A percentile compares a stretch with the other conserved stretches of the same genome.
These are phyloP conservation scores for Penicillium thymicola DNA, from an alignment of 2,329 filamentous ascomycete genomes.

Conservation along the genomic window DNA sequence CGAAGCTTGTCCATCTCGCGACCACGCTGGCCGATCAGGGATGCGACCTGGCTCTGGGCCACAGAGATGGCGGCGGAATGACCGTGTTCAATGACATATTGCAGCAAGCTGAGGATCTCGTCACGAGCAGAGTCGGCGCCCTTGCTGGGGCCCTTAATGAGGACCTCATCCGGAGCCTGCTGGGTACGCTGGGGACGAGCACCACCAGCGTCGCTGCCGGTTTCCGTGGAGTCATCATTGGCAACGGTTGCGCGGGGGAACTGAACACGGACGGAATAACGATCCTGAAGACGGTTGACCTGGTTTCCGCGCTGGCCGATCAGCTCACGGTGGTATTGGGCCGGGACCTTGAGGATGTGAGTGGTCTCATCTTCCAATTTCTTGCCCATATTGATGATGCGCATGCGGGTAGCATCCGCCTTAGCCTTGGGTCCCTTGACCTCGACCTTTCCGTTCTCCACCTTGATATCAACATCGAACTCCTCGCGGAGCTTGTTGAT, in stretches of 20 bases:
- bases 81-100: conserved; percentile 87
- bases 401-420: conserved; percentile 77
- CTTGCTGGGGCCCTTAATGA: conserved; percentile 85
- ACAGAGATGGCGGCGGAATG: conserved; percentile 76
- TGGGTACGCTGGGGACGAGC: conserved; percentile 61
- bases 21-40: conserved; percentile 85
- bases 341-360: conserved; percentile 81
- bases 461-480: conserved; percentile 75
- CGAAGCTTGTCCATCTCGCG: conserved; percentile 88
- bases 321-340: conserved; percentile 89
- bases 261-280: conserved; percentile 92
- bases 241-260: conserved; percentile 66
- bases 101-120: conserved; percentile 81
- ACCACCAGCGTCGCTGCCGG: conserved; percentile 62
- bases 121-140: conserved; percentile 89
- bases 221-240: conserved; percentile 64
- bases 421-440: conserved; percentile 95
- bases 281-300: conserved; percentile 86
- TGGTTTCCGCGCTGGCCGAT: conserved; percentile 85
- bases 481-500: conserved; percentile 67
- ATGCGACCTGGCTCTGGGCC: conserved; percentile 88
- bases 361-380: conserved; percentile 89
- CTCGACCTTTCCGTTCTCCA: conserved; percentile 90
- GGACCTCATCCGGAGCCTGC: conserved; percentile 83
- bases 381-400: conserved; percentile 75